A percentile compares a stretch with the other conserved stretches of the same genome.
Conservation (phyloP, 78 protist genomes). For the Dictyostelium brefeldianum region DNA sequence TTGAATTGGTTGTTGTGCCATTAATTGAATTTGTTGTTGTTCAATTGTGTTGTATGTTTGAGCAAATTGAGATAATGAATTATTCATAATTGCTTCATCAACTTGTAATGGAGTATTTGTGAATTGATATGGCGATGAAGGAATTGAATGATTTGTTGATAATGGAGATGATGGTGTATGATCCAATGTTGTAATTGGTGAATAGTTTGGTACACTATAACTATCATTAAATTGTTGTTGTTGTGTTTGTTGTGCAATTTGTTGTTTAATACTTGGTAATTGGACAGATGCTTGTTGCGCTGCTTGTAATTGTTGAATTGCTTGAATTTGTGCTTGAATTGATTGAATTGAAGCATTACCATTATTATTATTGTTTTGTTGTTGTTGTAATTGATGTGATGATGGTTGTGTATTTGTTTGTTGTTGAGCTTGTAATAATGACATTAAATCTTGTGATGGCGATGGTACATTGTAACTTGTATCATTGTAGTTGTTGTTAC, state of each 20-base stretch:
- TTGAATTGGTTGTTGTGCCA: slow-evolving; percentile 6
- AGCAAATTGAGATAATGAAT: slow-evolving; percentile 5
- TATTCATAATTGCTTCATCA: background rate
- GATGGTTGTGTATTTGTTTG: background rate
- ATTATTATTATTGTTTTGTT: background rate
- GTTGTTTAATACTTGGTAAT: slow-evolving; percentile 5
- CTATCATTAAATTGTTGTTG: background rate
- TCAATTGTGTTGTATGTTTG: background rate
- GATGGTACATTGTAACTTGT: slow-evolving; percentile 9
- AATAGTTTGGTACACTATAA: slow-evolving; percentile 9
- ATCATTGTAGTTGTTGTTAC: background rate
- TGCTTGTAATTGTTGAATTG: background rate
- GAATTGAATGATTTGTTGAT: background rate
- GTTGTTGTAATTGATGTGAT: background rate
- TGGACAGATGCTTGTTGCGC: background rate
- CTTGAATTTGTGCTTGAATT: background rate
- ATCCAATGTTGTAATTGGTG: slow-evolving; percentile 8
- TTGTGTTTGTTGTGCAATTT: background rate
- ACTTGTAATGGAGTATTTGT: background rate
- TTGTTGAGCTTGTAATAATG: background rate
- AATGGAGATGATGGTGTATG: background rate
- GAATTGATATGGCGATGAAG: background rate
- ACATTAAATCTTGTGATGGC: slow-evolving; percentile 5
- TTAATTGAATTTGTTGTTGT: background rate
- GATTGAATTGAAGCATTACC: background rate